Percentiles rank a stretch among this genome's conserved stretches.
These are phyloP conservation scores for Funneliformis caledonium DNA, from an alignment of 371 early-diverging fungal species.

Conservation along the genomic window DNA sequence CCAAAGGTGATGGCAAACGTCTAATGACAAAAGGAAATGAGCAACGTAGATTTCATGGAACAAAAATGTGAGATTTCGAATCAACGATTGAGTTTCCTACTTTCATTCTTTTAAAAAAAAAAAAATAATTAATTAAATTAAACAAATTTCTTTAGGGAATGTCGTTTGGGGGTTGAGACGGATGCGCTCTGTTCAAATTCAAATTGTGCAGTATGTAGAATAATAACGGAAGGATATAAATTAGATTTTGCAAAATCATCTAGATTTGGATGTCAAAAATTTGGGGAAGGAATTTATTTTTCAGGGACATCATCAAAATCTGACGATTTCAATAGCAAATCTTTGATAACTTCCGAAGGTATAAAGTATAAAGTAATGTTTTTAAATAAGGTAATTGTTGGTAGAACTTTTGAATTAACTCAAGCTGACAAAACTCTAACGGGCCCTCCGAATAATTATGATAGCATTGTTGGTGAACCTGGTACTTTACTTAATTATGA, in stretches of 20 bases:
- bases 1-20: constrained; percentile 30
- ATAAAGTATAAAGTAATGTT: constrained; percentile 32
- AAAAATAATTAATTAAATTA: neutral
- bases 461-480: constrained; percentile 35
- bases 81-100: neutral
- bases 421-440: neutral
- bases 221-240: constrained; percentile 26
- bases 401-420: neutral
- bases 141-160: constrained; percentile 14
- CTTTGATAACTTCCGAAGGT: neutral
- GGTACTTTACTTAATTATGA: constrained; percentile 30
- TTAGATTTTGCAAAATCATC: neutral
- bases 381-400: constrained; percentile 33
- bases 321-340: constrained; percentile 23
- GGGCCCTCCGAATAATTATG: constrained; percentile 19
- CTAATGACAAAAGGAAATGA: constrained; percentile 36
- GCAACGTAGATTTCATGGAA: constrained; percentile 40
- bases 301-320: constrained; percentile 40
- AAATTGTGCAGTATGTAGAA: constrained; percentile 20
- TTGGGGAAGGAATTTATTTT: constrained; percentile 36
- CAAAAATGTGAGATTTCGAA: neutral
- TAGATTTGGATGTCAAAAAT: constrained; percentile 26
- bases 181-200: neutral
- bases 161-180: constrained; percentile 3
- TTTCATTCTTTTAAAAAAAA: neutral